phyloP scores from a whole-genome alignment of 192 early-diverging fungal species.

The Coemansia sp. region DNA sequence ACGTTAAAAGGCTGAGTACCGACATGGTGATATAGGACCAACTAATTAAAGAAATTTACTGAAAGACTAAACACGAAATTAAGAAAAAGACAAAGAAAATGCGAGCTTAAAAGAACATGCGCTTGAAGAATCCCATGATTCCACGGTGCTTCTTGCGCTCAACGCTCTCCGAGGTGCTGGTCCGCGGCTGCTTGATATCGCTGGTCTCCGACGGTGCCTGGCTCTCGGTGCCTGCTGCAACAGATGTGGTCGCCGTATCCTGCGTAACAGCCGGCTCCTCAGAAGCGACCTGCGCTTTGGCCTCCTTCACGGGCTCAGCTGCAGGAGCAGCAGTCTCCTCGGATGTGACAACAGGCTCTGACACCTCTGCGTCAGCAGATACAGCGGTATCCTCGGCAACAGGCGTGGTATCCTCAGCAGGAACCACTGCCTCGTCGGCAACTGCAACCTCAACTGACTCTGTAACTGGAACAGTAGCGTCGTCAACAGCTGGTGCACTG shows the following conservation, averaged over 20 bases:
- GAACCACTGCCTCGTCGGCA: not conserved
- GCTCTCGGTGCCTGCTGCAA: slow-evolving; percentile 2
- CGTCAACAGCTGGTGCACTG: slow-evolving; percentile 9
- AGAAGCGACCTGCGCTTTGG: not conserved
- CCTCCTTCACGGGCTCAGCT: slow-evolving; percentile 6
- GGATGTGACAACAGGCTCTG: not conserved
- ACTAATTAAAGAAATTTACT: not conserved
- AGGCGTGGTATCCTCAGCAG: slow-evolving; percentile 4
- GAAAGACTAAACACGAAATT: not conserved
- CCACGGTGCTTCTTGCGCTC: slow-evolving; percentile 48
- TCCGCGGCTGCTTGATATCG: slow-evolving; percentile 17
- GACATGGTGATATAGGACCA: not conserved
- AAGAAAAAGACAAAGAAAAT: slow-evolving; percentile 2
- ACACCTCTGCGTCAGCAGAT: not conserved
- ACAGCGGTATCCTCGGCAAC: slow-evolving; percentile 4
- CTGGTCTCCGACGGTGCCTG: slow-evolving; percentile 4
- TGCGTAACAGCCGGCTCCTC: slow-evolving; percentile 2
- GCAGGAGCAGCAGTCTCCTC: too few species aligned
- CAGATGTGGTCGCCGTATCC: not conserved
- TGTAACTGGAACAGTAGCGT: not conserved
- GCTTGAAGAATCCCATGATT: slow-evolving; percentile 44
- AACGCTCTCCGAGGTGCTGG: slow-evolving; percentile 13
- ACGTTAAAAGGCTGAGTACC: slow-evolving; percentile 1
- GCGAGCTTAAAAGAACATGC: slow-evolving; percentile 36
- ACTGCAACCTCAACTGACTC: not conserved